Conservation (phyloP, 2,329 filamentous ascomycete species). For the Fusarium beomiforme region DNA sequence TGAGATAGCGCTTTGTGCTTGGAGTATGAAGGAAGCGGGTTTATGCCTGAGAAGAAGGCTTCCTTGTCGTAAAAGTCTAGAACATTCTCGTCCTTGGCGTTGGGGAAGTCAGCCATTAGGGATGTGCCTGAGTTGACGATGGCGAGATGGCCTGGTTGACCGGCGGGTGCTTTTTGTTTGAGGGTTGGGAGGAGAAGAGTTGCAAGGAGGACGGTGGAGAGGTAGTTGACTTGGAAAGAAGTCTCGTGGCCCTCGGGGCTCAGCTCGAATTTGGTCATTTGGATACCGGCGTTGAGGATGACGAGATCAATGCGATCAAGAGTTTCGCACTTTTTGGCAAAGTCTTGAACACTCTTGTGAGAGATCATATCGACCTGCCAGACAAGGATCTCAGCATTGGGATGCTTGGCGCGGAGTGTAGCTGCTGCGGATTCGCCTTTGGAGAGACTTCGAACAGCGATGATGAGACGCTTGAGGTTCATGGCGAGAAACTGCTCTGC, state of each 20-base stretch:
- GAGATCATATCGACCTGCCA: constrained; percentile 61
- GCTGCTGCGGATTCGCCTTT: constrained; percentile 55
- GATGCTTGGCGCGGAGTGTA: constrained; percentile 24
- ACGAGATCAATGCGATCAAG: constrained; percentile 54
- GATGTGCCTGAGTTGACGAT: constrained; percentile 46
- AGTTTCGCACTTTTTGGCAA: constrained; percentile 49
- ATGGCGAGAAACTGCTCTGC: constrained; percentile 52
- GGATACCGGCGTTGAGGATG: constrained; percentile 58
- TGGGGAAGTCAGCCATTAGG: constrained; percentile 37
- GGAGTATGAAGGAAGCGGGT: constrained; percentile 35
- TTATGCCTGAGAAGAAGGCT: constrained; percentile 12
- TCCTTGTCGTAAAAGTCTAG: constrained; percentile 47
- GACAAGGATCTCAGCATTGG: constrained; percentile 54
- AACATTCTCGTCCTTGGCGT: constrained; percentile 33
- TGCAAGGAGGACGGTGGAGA: constrained; percentile 49
- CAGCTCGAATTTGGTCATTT: constrained; percentile 34
- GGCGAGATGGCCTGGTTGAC: constrained; percentile 41
- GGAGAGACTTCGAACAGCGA: constrained; percentile 55
- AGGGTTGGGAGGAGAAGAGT: constrained; percentile 48
- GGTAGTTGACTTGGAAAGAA: constrained; percentile 53
- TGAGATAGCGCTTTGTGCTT: constrained; percentile 47
- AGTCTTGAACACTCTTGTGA: constrained; percentile 56
- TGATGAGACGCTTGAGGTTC: constrained; percentile 54
- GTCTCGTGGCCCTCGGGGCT: constrained; percentile 52
- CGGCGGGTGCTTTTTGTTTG: constrained; percentile 38